Base-by-base conservation (phyloP, 805 yeast species). In the Yamadazyma laniorum region DNA sequence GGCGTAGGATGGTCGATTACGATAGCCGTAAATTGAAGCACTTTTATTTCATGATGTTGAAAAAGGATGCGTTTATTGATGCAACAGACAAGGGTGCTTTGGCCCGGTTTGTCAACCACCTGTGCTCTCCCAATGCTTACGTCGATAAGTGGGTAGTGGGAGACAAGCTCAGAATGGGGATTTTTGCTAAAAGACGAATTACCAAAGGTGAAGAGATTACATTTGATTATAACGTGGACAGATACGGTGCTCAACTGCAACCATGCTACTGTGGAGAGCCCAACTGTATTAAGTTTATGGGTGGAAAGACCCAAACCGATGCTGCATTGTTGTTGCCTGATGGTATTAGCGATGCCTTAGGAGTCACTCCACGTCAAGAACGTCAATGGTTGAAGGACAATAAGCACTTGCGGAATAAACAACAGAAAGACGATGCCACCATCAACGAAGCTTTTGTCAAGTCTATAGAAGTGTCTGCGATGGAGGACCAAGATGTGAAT, bases 131-230 rank as follows among this genome's bases (percentile, higher is more conserved):
- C 9, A 93, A 93, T 59, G 91, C 95, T 16, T 87, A 77, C 52
- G 96, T 91, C 29, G 96, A 91, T 60, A 91, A 91, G 66, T 91
- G 99, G 99, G 93, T 90, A 13, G 98, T 91, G 11, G 89, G 89
- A 19, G 86, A 85, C 43, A 84, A 87, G 56, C 70, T 88, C 40
- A 74, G 88, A 48, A 93, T 93, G 98, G 99, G 98, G 19, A 85
- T 91, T 17, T 93, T 91, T 58, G 86, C 97, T 35, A 85, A 85
- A 49, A 70, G 95, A 46, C 61, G 70, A 18, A 87, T 91, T 36
- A 31, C 47, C 6, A 59, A 61, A 42, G 96, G 96, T 38, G 98
- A 93, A 60, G 99, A 91, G 58, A 79, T 91, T 49, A 87, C 97
- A 1, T 85, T 85, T 59, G 90, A 85, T 56, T 91, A 91, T 61